Evolutionary conservation across 176 grass and related monocot species (phyloP).

Genomic region (Aegilops sharonensis): DNA sequence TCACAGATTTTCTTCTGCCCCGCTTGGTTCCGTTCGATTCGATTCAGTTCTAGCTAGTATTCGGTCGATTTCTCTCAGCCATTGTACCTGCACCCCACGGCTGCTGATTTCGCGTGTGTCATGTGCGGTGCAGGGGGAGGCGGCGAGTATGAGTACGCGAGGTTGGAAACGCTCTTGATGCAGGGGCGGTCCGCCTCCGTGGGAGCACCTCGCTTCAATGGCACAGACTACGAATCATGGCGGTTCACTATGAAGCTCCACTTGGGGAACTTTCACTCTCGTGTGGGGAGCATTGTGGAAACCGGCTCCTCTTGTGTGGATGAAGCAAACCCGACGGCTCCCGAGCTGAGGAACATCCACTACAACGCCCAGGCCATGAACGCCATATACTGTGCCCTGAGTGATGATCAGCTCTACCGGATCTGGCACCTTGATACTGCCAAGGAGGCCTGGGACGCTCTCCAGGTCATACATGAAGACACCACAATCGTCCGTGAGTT

Average conservation of each 20-base stretch:
- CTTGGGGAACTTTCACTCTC: accelerated
- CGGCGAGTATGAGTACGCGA: slow-evolving; percentile 29
- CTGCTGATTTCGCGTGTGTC: neutral
- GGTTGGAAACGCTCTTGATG: slow-evolving; percentile 47
- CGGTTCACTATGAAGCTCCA: neutral
- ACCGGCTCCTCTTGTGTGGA: neutral
- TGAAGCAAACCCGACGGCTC: neutral
- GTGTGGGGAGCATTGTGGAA: neutral
- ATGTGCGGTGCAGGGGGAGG: slow-evolving; percentile 38
- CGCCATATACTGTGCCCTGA: neutral
- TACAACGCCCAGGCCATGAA: neutral
- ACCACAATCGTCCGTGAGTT: neutral
- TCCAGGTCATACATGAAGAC: neutral
- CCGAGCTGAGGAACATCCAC: neutral
- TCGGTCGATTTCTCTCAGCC: neutral
- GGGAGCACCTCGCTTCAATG: neutral
- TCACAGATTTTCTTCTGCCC: neutral
- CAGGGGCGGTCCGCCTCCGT: slow-evolving; percentile 37
- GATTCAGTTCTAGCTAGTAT: no score
- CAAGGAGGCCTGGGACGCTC: neutral
- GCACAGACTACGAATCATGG: neutral
- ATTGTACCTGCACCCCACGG: neutral
- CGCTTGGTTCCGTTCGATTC: neutral
- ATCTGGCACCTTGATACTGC: neutral
- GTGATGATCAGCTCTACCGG: neutral